A percentile compares a stretch with the other conserved stretches of the same genome.
These are phyloP conservation scores for Darksidea phi DNA, from an alignment of 495 filamentous ascomycete species.

Conservation along the genomic window DNA sequence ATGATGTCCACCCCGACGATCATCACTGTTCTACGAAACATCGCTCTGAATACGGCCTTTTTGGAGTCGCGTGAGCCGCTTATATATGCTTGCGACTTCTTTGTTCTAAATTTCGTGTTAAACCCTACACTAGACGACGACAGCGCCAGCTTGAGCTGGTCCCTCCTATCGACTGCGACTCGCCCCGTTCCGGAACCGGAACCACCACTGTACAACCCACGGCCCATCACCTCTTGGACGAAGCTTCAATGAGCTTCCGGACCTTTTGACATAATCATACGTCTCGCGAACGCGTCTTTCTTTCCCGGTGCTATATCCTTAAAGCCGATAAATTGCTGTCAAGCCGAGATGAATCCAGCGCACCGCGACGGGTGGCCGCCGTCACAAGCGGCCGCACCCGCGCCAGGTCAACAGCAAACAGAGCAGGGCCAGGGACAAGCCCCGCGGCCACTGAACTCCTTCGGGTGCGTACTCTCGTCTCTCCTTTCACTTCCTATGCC, in stretches of 20 bases:
- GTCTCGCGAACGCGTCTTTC: constrained; percentile 9
- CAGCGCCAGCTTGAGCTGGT: constrained; percentile 8
- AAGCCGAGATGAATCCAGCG: constrained; percentile 38
- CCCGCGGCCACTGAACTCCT: constrained; percentile 29
- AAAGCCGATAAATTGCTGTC: constrained; percentile 22
- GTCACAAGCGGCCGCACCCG: constrained; percentile 27
- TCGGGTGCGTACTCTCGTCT: constrained; percentile 28
- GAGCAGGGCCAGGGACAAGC: constrained; percentile 32
- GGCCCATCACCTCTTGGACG: not conserved
- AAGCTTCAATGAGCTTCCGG: constrained; percentile 29
- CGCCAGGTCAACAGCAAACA: constrained; percentile 29
- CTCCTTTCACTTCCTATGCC: not conserved
- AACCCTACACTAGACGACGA: not conserved
- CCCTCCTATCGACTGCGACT: constrained; percentile 4
- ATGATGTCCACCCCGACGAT: not conserved
- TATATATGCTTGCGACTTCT: not conserved
- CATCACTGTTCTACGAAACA: not conserved
- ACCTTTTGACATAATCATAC: not conserved
- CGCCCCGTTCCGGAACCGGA: not conserved
- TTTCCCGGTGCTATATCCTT: constrained; percentile 12
- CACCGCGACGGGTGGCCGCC: constrained; percentile 39
- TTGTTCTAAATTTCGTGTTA: not conserved
- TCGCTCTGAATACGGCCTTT: not conserved
- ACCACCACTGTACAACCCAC: not conserved
- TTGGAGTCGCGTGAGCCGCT: not conserved